A percentile compares a stretch with the other conserved stretches of the same genome.
phyloP scores from a whole-genome alignment of 257 asterid species.

The Solanum boliviense region DNA sequence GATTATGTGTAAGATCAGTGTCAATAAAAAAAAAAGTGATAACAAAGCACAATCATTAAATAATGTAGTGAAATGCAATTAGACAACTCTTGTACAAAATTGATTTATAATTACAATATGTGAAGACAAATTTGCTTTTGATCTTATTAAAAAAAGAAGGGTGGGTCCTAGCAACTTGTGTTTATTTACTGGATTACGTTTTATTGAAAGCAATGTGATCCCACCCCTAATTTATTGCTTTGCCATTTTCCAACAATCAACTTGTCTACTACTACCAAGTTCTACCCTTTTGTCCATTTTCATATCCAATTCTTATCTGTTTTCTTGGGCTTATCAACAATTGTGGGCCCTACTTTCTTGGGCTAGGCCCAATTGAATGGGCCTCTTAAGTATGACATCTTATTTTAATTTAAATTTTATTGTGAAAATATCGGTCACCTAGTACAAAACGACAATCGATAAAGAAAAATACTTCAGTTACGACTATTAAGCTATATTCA shows the following conservation, averaged over 20 bases:
- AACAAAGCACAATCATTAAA: neutral
- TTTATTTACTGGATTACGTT: neutral
- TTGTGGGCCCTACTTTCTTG: neutral
- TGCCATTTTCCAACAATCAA: conserved; percentile 6
- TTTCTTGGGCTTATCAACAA: conserved; percentile 3
- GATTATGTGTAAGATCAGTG: neutral
- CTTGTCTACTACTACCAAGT: neutral
- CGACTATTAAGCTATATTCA: neutral
- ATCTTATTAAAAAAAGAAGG: neutral
- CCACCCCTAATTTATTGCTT: conserved; percentile 4
- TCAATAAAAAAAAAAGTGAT: neutral
- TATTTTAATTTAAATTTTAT: neutral
- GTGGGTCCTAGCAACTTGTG: conserved; percentile 5
- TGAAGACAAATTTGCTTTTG: conserved; percentile 7
- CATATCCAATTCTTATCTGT: conserved; percentile 1
- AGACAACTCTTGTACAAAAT: neutral
- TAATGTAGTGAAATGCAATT: neutral
- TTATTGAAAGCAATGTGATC: conserved; percentile 11
- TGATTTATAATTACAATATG: neutral
- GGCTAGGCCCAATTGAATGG: neutral
- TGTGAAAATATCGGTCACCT: neutral
- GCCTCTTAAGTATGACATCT: neutral
- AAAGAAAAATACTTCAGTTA: neutral
- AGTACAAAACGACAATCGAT: neutral
- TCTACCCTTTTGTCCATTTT: neutral